Evolutionary conservation across 2,329 filamentous ascomycete species (phyloP).

Genomic region (Aureobasidium pullulans): DNA sequence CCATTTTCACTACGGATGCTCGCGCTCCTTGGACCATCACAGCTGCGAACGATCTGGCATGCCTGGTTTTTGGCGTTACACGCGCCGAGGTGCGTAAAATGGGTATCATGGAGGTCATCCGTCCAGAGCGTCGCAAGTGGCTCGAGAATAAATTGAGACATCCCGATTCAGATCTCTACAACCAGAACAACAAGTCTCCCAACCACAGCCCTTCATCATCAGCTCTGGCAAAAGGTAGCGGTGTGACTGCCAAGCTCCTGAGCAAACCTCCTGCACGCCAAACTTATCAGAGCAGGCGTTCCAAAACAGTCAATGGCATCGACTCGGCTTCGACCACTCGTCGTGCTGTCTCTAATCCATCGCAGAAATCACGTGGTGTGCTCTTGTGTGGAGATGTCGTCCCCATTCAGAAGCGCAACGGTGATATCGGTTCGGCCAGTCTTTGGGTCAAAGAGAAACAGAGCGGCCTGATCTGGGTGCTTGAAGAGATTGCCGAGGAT

Average conservation of each 20-base stretch:
- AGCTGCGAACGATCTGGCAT: constrained; percentile 91
- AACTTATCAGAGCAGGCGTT: constrained; percentile 46
- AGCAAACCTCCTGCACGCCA: constrained; percentile 67
- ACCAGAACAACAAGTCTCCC: constrained; percentile 28
- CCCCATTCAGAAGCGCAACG: constrained; percentile 92
- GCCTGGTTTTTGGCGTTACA: constrained; percentile 98
- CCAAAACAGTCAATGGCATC: constrained; percentile 58
- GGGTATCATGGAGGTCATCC: constrained; percentile 90
- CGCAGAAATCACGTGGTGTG: constrained; percentile 76
- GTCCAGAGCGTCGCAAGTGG: constrained; percentile 82
- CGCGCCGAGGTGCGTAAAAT: constrained; percentile 88
- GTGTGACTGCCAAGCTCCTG: constrained; percentile 80
- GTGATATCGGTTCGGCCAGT: constrained; percentile 82
- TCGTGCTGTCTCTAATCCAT: constrained; percentile 55
- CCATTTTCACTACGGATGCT: constrained; percentile 94
- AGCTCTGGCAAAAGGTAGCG: constrained; percentile 59
- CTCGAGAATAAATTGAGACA: constrained; percentile 75
- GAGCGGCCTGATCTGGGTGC: constrained; percentile 88
- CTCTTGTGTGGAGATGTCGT: constrained; percentile 96
- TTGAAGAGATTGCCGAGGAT: constrained; percentile 96
- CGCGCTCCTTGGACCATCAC: constrained; percentile 91
- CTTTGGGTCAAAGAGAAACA: constrained; percentile 98
- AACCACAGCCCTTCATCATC: constrained; percentile 15
- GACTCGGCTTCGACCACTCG: constrained; percentile 37
- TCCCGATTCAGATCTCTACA: constrained; percentile 37